Evolutionary conservation across 2,329 filamentous ascomycete genomes (phyloP), one percentile per base, ranked within the genome.

Genomic region (Pseudogymnoascus destructans): DNA sequence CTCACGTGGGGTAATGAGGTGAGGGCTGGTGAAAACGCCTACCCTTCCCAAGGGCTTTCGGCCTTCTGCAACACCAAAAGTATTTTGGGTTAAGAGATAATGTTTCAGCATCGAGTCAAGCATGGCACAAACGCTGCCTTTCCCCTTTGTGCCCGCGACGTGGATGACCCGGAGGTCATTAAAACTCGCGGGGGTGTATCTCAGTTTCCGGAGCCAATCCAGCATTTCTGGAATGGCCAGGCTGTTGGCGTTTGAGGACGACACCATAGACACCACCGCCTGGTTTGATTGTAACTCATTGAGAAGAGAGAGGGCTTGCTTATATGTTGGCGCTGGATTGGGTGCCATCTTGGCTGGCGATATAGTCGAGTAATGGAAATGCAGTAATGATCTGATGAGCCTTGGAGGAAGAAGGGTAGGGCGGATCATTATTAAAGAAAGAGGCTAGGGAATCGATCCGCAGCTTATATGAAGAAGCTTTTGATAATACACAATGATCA

Each of bases 61-160:
- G 21, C 25, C 27, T 2, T 35, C 10, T 13, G 15, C 21, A 21
- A 33, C 27, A 9, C n/a, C 52, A 32, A 11, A 36, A 5, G 3
- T 10, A 35, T 25, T 32, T 19, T 55, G 52, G 10, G 27, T 36
- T 21, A 36, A 35, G 6, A 32, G 74, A 64, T 81, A 78, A 57
- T 74, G 74, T 13, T 73, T 71, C 46, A 89, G 76, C 61, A 88
- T 81, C 6, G 79, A 80, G 61, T 81, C 76, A 59, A 81, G 75
- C 63, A 85, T 87, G 36, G 84, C 84, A 66, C 84, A 88, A 1
- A 84, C 86, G 65, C 79, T 85, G 25, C 85, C 86, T 70, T 89
- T 89, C 4, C 86, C 86, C 69, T 89, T 89, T n/a, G 85, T 89
- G 4, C 86, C 86, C 21, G 85, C 80, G 23, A 89, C 78, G 70